Conservation (phyloP, 176 grass and related monocot genomes). For the Musa itinerans region DNA sequence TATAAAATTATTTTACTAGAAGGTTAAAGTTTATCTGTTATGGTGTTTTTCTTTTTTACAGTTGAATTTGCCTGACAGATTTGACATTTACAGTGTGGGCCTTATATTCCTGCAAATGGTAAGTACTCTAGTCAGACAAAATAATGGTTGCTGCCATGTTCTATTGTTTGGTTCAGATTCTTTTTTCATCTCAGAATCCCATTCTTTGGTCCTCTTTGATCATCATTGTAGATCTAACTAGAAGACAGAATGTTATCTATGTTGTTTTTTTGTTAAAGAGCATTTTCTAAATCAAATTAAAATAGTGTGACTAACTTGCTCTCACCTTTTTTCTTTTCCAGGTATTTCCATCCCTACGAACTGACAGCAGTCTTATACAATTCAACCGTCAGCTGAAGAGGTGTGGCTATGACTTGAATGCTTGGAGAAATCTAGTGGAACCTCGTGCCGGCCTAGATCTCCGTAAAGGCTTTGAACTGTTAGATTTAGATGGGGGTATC, state of each 20-base stretch:
- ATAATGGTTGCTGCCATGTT: neutral
- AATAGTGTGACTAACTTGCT: neutral
- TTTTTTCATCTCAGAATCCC: neutral
- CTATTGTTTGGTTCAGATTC: neutral
- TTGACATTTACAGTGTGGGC: conserved; percentile 98
- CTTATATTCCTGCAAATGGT: conserved; percentile 98
- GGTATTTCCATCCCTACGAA: conserved; percentile 75
- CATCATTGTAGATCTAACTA: too few species aligned
- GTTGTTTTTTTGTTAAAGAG: neutral
- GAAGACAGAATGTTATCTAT: too few species aligned
- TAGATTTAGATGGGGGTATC: conserved; percentile 73
- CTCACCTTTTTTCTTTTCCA: conserved; percentile 13
- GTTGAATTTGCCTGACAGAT: conserved; percentile 98
- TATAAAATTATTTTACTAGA: neutral
- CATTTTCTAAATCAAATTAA: neutral
- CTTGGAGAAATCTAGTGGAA: conserved; percentile 74
- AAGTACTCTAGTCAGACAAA: conserved; percentile 20
- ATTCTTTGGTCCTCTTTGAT: too few species aligned
- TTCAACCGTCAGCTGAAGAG: conserved; percentile 97
- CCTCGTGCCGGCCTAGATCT: conserved; percentile 68
- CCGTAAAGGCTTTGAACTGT: conserved; percentile 70
- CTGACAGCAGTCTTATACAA: conserved; percentile 81
- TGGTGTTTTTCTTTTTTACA: conserved; percentile 30
- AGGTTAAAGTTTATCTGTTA: neutral
- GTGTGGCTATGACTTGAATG: conserved; percentile 53